Percentiles rank a stretch among this genome's conserved stretches.
Evolutionary conservation across 2,329 filamentous ascomycete species (phyloP).

Genomic region (Didymella lethalis): DNA sequence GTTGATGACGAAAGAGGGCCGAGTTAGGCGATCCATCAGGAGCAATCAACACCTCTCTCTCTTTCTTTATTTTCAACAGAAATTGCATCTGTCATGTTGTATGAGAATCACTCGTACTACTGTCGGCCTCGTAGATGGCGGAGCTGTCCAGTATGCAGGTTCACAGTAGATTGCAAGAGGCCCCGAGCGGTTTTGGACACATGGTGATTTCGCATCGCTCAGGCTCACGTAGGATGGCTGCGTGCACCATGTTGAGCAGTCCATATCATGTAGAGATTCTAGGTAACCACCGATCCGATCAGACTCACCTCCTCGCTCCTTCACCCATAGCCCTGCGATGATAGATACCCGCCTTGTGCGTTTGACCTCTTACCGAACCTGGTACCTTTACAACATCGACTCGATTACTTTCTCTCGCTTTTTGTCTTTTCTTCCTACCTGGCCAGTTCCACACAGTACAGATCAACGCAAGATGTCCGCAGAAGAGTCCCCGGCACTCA

Average conservation of each 20-base stretch:
- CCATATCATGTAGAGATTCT: neutral
- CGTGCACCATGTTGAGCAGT: neutral
- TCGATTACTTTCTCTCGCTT: neutral
- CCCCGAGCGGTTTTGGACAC: neutral
- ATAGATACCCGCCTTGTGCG: constrained; percentile 2
- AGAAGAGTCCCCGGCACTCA: neutral
- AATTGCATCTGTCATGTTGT: too few relatives aligned
- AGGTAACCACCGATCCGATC: neutral
- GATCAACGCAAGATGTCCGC: constrained; percentile 1
- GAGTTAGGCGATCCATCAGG: constrained; percentile 9
- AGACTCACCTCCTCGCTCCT: constrained; percentile 10
- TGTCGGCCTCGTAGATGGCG: neutral
- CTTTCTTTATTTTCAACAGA: too few relatives aligned
- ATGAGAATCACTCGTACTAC: too few relatives aligned
- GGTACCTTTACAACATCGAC: neutral
- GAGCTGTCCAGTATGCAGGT: neutral
- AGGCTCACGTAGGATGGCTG: neutral
- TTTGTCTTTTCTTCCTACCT: neutral
- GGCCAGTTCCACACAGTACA: neutral
- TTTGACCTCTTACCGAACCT: constrained; percentile 8
- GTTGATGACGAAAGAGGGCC: constrained; percentile 9
- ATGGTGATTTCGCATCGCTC: neutral
- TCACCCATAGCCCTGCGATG: constrained; percentile 9
- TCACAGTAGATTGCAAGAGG: neutral
- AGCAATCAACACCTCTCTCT: neutral